Evolutionary conservation across 257 asterid genomes (phyloP).

Genomic region (Forsythia suspensa): DNA sequence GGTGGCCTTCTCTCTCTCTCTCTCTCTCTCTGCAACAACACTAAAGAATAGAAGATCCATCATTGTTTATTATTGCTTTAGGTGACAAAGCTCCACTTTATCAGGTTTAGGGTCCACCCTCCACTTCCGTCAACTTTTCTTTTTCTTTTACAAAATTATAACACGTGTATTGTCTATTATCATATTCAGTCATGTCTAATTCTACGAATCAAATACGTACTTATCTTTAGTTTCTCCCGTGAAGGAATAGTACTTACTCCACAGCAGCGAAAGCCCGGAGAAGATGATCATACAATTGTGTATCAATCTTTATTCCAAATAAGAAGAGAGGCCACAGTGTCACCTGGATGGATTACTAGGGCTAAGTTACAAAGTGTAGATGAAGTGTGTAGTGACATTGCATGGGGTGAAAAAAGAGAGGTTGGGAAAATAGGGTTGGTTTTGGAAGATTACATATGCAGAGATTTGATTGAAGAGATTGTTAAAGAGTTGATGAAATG

Average conservation of each 20-base stretch:
- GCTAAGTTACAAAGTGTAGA: constrained; percentile 71
- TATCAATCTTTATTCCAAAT: constrained; percentile 28
- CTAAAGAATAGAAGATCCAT: constrained; percentile 29
- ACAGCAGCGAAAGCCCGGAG: constrained; percentile 38
- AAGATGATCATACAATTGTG: constrained; percentile 36
- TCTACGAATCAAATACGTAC: background rate
- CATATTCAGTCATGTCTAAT: background rate
- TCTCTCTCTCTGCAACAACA: constrained; percentile 18
- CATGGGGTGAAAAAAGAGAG: constrained; percentile 80
- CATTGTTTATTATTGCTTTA: constrained; percentile 40
- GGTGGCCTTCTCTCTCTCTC: constrained; percentile 1
- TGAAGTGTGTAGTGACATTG: constrained; percentile 72
- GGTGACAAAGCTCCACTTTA: constrained; percentile 40
- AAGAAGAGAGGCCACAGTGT: constrained; percentile 32
- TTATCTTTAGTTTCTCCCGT: background rate
- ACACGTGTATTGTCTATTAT: background rate
- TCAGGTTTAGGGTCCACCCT: constrained; percentile 46
- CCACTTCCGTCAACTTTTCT: constrained; percentile 30
- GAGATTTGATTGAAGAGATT: constrained; percentile 69
- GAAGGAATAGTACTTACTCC: constrained; percentile 2
- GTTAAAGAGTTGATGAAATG: constrained; percentile 49
- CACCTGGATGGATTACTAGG: constrained; percentile 46
- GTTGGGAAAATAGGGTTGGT: constrained; percentile 55
- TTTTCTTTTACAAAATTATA: constrained; percentile 3
- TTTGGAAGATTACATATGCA: constrained; percentile 63